These are phyloP conservation scores for Hyaloperonospora arabidopsidis DNA, from an alignment of 352 stramenopile species.

Conservation along the genomic window DNA sequence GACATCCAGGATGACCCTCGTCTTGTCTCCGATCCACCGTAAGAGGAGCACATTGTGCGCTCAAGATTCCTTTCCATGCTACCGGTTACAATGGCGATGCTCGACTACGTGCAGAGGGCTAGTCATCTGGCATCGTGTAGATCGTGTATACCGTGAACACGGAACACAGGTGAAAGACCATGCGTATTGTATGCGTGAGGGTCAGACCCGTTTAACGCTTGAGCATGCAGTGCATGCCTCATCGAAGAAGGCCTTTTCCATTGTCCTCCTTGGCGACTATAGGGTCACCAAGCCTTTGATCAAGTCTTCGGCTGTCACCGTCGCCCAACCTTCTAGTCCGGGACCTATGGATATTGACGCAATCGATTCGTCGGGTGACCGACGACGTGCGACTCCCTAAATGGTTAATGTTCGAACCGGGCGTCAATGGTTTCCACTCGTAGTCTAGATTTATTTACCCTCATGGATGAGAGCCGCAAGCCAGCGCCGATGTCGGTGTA, in stretches of 20 bases:
- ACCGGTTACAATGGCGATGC: slow-evolving; percentile 15
- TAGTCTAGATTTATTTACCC: no score
- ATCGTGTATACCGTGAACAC: slow-evolving; percentile 6
- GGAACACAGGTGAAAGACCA: slow-evolving; percentile 15
- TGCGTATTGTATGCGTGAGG: slow-evolving; percentile 4
- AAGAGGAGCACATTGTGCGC: slow-evolving; percentile 17
- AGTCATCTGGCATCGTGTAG: background rate
- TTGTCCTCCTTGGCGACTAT: slow-evolving; percentile 17
- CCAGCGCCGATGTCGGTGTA: no score
- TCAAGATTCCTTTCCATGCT: background rate
- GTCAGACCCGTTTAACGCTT: background rate
- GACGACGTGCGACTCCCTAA: background rate
- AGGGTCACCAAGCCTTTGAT: background rate
- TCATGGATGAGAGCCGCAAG: no score
- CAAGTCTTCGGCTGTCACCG: no score
- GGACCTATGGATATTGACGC: no score
- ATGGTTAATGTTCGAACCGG: background rate
- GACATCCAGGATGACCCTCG: slow-evolving; percentile 7
- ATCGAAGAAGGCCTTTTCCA: slow-evolving; percentile 8
- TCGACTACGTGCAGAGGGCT: slow-evolving; percentile 9
- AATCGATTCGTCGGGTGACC: background rate
- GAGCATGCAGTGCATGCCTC: background rate
- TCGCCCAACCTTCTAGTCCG: no score
- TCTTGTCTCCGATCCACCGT: slow-evolving; percentile 14
- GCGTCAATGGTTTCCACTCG: background rate